A percentile compares a stretch with the other conserved stretches of the same genome.
These are phyloP conservation scores for Solioccasus polychromus DNA, from an alignment of 768 basidiomycete species.

Conservation along the genomic window DNA sequence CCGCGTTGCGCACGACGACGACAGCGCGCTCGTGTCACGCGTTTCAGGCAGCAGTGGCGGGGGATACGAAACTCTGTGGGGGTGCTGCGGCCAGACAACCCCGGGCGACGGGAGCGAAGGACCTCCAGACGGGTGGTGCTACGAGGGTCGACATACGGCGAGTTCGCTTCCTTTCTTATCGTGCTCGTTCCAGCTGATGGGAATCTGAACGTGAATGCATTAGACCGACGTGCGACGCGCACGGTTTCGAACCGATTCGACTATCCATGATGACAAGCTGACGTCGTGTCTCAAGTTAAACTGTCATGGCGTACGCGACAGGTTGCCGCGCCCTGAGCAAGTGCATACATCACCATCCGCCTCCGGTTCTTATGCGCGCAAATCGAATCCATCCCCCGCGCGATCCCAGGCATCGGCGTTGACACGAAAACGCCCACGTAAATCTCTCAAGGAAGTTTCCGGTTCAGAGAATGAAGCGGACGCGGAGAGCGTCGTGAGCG, in stretches of 20 bases:
- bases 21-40: slow-evolving; percentile 71
- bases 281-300: slow-evolving; percentile 53
- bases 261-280: slow-evolving; percentile 62
- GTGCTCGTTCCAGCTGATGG: too few species aligned
- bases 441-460: slow-evolving; percentile 18
- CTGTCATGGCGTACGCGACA: slow-evolving; percentile 45
- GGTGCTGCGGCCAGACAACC: slow-evolving; percentile 69
- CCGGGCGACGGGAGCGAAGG: slow-evolving; percentile 80
- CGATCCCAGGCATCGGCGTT: slow-evolving; percentile 18
- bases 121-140: slow-evolving; percentile 85
- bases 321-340: slow-evolving; percentile 10
- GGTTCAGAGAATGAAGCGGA: slow-evolving; percentile 20
- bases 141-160: slow-evolving; percentile 76
- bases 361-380: slow-evolving; percentile 17
- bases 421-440: slow-evolving; percentile 23
- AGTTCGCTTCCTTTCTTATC: not conserved
- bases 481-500: slow-evolving; percentile 6
- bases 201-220: too few species aligned
- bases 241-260: slow-evolving; percentile 75
- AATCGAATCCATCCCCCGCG: slow-evolving; percentile 22
- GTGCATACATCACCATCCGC: slow-evolving; percentile 2
- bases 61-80: slow-evolving; percentile 58
- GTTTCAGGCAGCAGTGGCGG: slow-evolving; percentile 37
- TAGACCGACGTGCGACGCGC: slow-evolving; percentile 75
- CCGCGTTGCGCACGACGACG: slow-evolving; percentile 73